A percentile compares a stretch with the other conserved stretches of the same genome.
Conservation (phyloP, 805 yeast species). For the Schwanniomyces pseudopolymorphus region DNA sequence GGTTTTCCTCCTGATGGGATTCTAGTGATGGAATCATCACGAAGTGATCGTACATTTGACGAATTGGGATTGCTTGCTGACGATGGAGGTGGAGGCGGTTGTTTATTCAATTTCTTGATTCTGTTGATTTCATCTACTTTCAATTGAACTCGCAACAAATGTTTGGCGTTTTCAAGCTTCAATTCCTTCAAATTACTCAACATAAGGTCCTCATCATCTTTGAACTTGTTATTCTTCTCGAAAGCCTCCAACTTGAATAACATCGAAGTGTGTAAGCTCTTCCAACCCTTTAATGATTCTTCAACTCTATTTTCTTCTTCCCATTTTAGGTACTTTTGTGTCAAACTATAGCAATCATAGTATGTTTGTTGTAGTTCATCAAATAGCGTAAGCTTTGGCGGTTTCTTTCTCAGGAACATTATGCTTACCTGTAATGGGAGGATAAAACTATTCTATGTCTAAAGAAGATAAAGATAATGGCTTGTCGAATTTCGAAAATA, state of each 20-base stretch:
- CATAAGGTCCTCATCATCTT: slow-evolving; percentile 22
- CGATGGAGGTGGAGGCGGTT: slow-evolving; percentile 9
- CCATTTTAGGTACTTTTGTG: slow-evolving; percentile 54
- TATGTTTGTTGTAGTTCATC: slow-evolving; percentile 60
- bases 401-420: slow-evolving; percentile 58
- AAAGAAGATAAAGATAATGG: not conserved
- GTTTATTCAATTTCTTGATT: slow-evolving; percentile 13
- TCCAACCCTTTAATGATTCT: slow-evolving; percentile 73
- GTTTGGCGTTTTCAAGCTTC: slow-evolving; percentile 44
- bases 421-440: not conserved
- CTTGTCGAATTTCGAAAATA: not conserved
- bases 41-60: slow-evolving; percentile 28
- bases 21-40: slow-evolving; percentile 9
- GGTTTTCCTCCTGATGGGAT: slow-evolving; percentile 10
- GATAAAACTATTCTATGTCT: not conserved
- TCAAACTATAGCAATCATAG: slow-evolving; percentile 58
- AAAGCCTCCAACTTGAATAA: slow-evolving; percentile 55
- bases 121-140: slow-evolving; percentile 37
- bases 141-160: slow-evolving; percentile 40
- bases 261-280: slow-evolving; percentile 61
- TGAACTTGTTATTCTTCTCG: slow-evolving; percentile 39
- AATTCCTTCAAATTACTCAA: slow-evolving; percentile 34
- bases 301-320: slow-evolving; percentile 55
- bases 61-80: slow-evolving; percentile 8
- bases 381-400: slow-evolving; percentile 50